phyloP scores from a whole-genome alignment of 805 yeast species.

The Saccharomyces mikatae region DNA sequence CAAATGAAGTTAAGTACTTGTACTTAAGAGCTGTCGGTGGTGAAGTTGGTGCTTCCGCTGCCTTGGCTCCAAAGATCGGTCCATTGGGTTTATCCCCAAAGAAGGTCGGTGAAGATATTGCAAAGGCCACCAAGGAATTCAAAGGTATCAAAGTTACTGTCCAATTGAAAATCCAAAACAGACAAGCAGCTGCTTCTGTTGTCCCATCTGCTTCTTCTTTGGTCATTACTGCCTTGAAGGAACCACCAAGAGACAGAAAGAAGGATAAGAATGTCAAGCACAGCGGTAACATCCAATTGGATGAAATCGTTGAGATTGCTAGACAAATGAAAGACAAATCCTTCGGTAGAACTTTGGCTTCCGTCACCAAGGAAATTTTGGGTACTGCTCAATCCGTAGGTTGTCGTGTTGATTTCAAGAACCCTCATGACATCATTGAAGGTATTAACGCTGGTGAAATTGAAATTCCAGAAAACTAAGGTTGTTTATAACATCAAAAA shows the following conservation, averaged over 20 bases:
- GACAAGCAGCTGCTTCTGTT: constrained; percentile 98
- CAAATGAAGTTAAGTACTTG: constrained; percentile 94
- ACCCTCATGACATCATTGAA: constrained; percentile 98
- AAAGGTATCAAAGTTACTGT: constrained; percentile 99
- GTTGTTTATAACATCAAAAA: constrained; percentile 2
- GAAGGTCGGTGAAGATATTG: constrained; percentile 99
- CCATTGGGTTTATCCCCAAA: constrained; percentile 99
- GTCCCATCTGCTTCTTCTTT: constrained; percentile 99
- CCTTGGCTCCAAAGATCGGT: constrained; percentile 99
- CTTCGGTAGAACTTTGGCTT: constrained; percentile 93
- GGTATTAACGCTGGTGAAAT: constrained; percentile 98
- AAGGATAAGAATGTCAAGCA: constrained; percentile 99
- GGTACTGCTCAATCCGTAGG: constrained; percentile 99
- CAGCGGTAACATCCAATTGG: constrained; percentile 96
- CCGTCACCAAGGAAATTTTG: constrained; percentile 96
- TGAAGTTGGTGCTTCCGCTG: constrained; percentile 99
- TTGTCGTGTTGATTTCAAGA: constrained; percentile 98
- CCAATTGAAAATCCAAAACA: constrained; percentile 97
- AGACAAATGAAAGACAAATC: constrained; percentile 96
- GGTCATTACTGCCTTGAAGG: constrained; percentile 98
- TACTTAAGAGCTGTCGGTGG: constrained; percentile 99
- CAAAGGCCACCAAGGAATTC: constrained; percentile 98
- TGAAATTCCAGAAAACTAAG: constrained; percentile 45
- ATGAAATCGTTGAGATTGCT: constrained; percentile 94
- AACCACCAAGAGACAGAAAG: constrained; percentile 99